Conservation (phyloP, 768 basidiomycete genomes). For the Pleurotus salmoneostramineus region DNA sequence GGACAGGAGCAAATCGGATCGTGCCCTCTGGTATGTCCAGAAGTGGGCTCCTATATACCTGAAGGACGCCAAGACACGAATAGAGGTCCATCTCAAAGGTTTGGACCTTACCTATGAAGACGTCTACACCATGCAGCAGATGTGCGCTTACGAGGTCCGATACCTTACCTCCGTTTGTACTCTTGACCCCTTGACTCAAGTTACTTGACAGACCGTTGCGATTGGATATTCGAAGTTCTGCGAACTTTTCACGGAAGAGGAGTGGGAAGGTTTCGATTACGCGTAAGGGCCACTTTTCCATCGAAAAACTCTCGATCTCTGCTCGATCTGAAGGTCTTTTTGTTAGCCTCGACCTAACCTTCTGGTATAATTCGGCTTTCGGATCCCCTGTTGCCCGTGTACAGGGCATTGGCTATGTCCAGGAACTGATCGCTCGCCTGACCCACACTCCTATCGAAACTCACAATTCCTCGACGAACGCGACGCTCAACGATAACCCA, state of each 20-base stretch:
- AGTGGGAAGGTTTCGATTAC: slow-evolving; percentile 94
- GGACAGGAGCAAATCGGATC: slow-evolving; percentile 40
- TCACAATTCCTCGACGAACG: slow-evolving; percentile 83
- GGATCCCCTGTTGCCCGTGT: slow-evolving; percentile 78
- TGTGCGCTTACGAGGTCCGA: slow-evolving; percentile 80
- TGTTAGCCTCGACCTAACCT: slow-evolving; percentile 1
- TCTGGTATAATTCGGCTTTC: slow-evolving; percentile 66
- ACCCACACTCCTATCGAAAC: slow-evolving; percentile 67
- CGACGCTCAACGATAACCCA: slow-evolving; percentile 67
- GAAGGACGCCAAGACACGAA: slow-evolving; percentile 53
- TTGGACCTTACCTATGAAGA: slow-evolving; percentile 64
- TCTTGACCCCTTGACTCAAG: slow-evolving; percentile 1
- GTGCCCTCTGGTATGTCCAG: slow-evolving; percentile 52
- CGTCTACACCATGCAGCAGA: slow-evolving; percentile 72
- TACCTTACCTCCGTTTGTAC: background rate
- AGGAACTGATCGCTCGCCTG: slow-evolving; percentile 81
- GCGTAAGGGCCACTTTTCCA: slow-evolving; percentile 40
- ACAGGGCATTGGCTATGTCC: slow-evolving; percentile 76
- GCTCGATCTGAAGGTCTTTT: background rate
- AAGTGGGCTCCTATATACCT: slow-evolving; percentile 77
- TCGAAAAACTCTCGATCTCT: background rate
- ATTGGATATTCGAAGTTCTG: slow-evolving; percentile 92
- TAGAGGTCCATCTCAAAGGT: slow-evolving; percentile 57
- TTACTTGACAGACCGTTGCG: slow-evolving; percentile 66
- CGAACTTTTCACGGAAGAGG: slow-evolving; percentile 82